These are phyloP conservation scores for Candida caryicola DNA, from an alignment of 805 yeast genomes.

Conservation along the genomic window DNA sequence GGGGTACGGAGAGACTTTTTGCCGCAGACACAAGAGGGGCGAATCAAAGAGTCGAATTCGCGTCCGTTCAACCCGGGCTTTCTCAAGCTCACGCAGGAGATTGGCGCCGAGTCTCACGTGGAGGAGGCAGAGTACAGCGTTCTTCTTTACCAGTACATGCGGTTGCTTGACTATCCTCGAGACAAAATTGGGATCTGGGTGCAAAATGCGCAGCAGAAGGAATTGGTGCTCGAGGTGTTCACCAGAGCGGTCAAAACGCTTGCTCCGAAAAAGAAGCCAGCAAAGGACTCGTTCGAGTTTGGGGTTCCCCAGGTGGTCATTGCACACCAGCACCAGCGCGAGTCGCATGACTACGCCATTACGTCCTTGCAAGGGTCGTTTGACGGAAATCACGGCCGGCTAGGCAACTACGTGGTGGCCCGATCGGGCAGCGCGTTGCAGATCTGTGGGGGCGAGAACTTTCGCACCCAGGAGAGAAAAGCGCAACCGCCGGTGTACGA, in stretches of 20 bases:
- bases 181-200: conserved; percentile 41
- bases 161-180: conserved; percentile 41
- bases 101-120: conserved; percentile 11
- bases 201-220: conserved; percentile 37
- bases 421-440: conserved; percentile 1
- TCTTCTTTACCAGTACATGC: conserved; percentile 44
- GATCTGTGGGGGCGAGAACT: conserved; percentile 12
- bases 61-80: conserved; percentile 10
- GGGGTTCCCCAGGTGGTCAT: conserved; percentile 16
- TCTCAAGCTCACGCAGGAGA: conserved; percentile 7
- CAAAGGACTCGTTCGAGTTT: conserved; percentile 14
- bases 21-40: not conserved
- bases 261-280: conserved; percentile 1
- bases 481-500: conserved; percentile 5
- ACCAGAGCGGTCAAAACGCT: conserved; percentile 10
- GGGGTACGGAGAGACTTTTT: conserved; percentile 2
- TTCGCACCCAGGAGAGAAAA: conserved; percentile 5
- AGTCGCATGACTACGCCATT: conserved; percentile 8
- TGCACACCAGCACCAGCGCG: conserved; percentile 1
- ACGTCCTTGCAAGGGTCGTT: conserved; percentile 15
- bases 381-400: conserved; percentile 30
- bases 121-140: conserved; percentile 48
- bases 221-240: conserved; percentile 41
- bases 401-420: conserved; percentile 18
- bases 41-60: not conserved